Conservation (phyloP, 805 yeast genomes). For the Candida ulmi region DNA sequence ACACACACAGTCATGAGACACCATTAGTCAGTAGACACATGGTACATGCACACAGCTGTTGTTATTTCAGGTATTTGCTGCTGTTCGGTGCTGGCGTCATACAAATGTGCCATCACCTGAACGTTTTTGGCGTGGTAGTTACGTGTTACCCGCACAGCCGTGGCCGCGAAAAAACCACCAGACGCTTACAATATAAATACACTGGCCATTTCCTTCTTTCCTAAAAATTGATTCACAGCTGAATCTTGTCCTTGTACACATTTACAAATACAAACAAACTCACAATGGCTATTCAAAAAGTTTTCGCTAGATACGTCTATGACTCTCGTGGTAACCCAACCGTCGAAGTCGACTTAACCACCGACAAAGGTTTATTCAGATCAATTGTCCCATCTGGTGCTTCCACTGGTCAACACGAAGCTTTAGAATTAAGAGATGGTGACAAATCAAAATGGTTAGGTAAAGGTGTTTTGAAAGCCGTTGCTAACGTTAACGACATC, state of each 20-base stretch:
- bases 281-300: constrained; percentile 78
- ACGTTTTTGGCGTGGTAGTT: not conserved
- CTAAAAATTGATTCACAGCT: no score
- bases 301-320: constrained; percentile 94
- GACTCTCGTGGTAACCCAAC: constrained; percentile 99
- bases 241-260: not conserved
- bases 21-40: no score
- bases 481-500: constrained; percentile 88
- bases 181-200: not conserved
- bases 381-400: constrained; percentile 99
- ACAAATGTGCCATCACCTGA: not conserved
- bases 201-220: not conserved
- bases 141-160: no score
- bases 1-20: no score
- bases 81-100: not conserved
- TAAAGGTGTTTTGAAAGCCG: constrained; percentile 97
- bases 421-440: constrained; percentile 96
- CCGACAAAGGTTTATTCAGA: constrained; percentile 91
- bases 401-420: constrained; percentile 98
- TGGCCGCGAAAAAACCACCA: no score
- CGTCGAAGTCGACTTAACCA: constrained; percentile 94
- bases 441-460: constrained; percentile 98
- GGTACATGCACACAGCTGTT: no score
- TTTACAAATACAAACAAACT: constrained; percentile 1
- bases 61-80: no score